Percentiles rank a stretch among this genome's conserved stretches.
Conservation (phyloP, 2,329 filamentous ascomycete genomes). For the Emmonsiellopsis sp. region DNA sequence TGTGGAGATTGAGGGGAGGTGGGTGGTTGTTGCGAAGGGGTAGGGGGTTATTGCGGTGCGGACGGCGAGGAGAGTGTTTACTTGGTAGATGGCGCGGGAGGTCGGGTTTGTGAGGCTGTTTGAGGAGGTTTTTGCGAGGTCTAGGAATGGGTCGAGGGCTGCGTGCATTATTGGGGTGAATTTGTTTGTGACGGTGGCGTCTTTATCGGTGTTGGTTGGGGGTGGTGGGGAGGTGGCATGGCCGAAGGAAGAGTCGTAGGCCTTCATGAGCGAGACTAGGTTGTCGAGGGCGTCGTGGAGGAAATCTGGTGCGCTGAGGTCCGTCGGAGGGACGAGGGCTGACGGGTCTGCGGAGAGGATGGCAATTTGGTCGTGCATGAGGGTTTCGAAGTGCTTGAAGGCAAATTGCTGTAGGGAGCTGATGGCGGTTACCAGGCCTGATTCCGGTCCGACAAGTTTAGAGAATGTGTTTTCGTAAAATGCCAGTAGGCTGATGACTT, state of each 20-base stretch:
- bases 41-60: slow-evolving; percentile 29
- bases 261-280: slow-evolving; percentile 70
- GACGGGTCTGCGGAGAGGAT: slow-evolving; percentile 66
- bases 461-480: slow-evolving; percentile 85
- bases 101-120: slow-evolving; percentile 28
- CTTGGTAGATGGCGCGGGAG: slow-evolving; percentile 40
- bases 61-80: slow-evolving; percentile 38
- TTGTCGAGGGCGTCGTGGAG: slow-evolving; percentile 71
- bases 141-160: slow-evolving; percentile 77
- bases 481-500: slow-evolving; percentile 75
- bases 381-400: slow-evolving; percentile 68
- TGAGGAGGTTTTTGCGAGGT: slow-evolving; percentile 49
- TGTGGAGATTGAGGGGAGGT: slow-evolving; percentile 49
- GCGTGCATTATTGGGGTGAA: slow-evolving; percentile 70
- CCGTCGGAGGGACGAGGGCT: slow-evolving; percentile 58
- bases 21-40: slow-evolving; percentile 54
- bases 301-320: slow-evolving; percentile 72
- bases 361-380: slow-evolving; percentile 62
- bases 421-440: slow-evolving; percentile 61
- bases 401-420: slow-evolving; percentile 64
- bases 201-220: slow-evolving; percentile 29
- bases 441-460: slow-evolving; percentile 63
- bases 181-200: slow-evolving; percentile 52
- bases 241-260: slow-evolving; percentile 70
- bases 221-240: slow-evolving; percentile 12